Evolutionary conservation across 441 rosid genomes (phyloP), one percentile per base, ranked within the genome.

Genomic region (Euphorbia corollata): DNA sequence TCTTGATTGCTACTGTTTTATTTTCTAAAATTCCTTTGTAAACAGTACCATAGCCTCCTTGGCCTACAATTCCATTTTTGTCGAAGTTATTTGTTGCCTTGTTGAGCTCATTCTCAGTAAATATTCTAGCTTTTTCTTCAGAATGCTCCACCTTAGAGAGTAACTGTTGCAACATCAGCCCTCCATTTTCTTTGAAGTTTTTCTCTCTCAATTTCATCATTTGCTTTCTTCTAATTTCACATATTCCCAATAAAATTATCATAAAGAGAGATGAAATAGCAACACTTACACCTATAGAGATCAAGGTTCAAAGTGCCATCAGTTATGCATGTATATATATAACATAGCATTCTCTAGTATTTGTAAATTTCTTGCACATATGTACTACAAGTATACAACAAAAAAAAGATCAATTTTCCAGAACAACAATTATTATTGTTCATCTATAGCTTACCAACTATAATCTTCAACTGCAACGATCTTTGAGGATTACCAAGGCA

Each of bases 71-170:
- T 39, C 12, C 4, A 11, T 7, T 39, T 45, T 45, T 4, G 36
- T 70, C 47, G 0, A 69, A 83, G 48, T 78, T 77, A 56, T 80
- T 77, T 0, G 86, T 83, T 6, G 83, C 89, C 59, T 68, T 78
- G 36, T 80, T 59, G 10, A 83, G 75, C 65, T 83, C 86, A 0
- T 67, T 70, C 0, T 71, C 75, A 11, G 61, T 70, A 59, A 80
- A 83, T 64, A 85, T 81, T 70, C 54, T 79, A 6, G 80, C 62
- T 20, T 0, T 73, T 57, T 75, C 83, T 34, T 8, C 68, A 8
- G 71, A 63, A 13, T 71, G 77, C 55, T 60, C 73, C 0, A 41
- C 64, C 47, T 63, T 53, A 9, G 79, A 69, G 53, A 85, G 70
- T 16, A 71, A 68, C 24, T 78, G 76, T 51, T 73, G 64, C 51